A percentile compares a stretch with the other conserved stretches of the same genome.
Conservation (phyloP, 2,329 filamentous ascomycete species). For the Fusarium chuoi region DNA sequence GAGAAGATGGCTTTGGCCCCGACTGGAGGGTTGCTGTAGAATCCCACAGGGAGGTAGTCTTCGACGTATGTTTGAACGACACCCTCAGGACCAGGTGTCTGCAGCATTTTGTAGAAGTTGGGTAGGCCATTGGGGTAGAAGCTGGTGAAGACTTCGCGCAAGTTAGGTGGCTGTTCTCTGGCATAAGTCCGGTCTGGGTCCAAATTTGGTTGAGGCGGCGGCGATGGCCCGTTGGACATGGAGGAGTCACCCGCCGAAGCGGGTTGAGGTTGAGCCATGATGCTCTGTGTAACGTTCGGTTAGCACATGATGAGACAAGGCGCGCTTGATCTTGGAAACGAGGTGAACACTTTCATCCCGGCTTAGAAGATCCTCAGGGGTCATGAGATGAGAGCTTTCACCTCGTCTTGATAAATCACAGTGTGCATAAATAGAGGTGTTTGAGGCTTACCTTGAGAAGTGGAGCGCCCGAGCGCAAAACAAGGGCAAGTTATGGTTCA, state of each 20-base stretch:
- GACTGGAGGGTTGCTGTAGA: conserved; percentile 50
- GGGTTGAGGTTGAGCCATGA: conserved; percentile 27
- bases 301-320: conserved; percentile 4
- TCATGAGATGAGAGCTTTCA: neutral
- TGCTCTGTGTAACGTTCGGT: conserved; percentile 11
- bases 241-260: conserved; percentile 10
- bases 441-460: conserved; percentile 17
- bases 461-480: neutral
- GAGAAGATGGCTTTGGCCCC: conserved; percentile 53
- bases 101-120: conserved; percentile 48
- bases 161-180: conserved; percentile 36
- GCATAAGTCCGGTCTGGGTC: conserved; percentile 39
- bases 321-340: neutral
- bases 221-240: conserved; percentile 19
- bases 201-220: conserved; percentile 22
- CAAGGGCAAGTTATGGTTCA: neutral
- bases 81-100: conserved; percentile 37
- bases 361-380: neutral
- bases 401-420: neutral
- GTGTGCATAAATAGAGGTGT: neutral
- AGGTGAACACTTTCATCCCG: neutral
- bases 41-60: conserved; percentile 49
- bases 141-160: conserved; percentile 42
- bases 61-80: conserved; percentile 49
- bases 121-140: conserved; percentile 53